These are phyloP conservation scores for Dictyostelium purpureum DNA, from an alignment of 78 protist genomes.

Conservation along the genomic window DNA sequence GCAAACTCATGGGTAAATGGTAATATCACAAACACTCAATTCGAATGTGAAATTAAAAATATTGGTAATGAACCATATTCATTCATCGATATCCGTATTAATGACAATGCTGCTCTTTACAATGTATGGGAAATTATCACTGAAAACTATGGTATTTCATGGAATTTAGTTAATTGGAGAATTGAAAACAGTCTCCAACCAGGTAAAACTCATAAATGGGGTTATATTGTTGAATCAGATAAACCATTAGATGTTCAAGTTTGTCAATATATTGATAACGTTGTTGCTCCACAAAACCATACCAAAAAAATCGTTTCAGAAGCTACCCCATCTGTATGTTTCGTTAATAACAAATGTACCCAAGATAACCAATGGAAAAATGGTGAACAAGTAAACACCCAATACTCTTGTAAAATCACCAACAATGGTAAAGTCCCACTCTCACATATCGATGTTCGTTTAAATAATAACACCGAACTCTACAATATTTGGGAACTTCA, in stretches of 20 bases:
- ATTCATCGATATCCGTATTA: neutral
- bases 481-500: constrained; percentile 20
- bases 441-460: constrained; percentile 1
- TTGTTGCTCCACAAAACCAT: neutral
- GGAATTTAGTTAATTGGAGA: constrained; percentile 24
- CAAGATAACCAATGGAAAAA: neutral
- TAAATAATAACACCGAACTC: neutral
- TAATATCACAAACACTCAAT: neutral
- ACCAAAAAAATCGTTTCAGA: neutral
- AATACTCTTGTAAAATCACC: constrained; percentile 15
- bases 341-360: constrained; percentile 5
- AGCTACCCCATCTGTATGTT: neutral
- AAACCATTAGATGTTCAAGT: constrained; percentile 10
- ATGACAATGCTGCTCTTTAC: neutral
- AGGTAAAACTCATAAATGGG: constrained; percentile 16
- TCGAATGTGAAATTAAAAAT: constrained; percentile 14
- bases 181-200: neutral
- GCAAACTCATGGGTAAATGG: neutral
- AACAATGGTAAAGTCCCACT: constrained; percentile 40
- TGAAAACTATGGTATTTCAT: constrained; percentile 15
- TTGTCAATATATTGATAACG: neutral
- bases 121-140: constrained; percentile 21
- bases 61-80: constrained; percentile 16
- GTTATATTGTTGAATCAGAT: neutral
- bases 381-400: neutral